Evolutionary conservation across 2,329 filamentous ascomycete genomes (phyloP).

Genomic region (Diaporthe batatas): DNA sequence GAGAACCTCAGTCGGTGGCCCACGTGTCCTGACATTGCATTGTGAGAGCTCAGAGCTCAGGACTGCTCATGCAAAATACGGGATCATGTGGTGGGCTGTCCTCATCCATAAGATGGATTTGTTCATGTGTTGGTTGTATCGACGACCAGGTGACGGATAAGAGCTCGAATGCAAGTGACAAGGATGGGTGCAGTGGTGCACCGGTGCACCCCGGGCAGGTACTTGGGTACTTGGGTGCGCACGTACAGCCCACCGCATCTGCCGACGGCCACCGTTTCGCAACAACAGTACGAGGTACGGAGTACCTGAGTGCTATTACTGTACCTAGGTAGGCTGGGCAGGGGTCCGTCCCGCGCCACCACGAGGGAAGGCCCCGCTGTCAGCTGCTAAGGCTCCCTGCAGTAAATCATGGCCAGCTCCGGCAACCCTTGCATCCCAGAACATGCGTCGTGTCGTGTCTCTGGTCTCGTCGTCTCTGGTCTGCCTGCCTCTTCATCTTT

Average conservation of each 20-base stretch:
- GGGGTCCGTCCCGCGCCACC: conserved; percentile 28
- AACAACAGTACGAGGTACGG: neutral
- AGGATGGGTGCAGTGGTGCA: conserved; percentile 10
- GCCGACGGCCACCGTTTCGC: conserved; percentile 6
- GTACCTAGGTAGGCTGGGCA: neutral
- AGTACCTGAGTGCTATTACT: no score
- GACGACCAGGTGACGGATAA: conserved; percentile 2
- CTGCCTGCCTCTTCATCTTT: neutral
- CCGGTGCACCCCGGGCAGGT: neutral
- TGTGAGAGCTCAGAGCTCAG: conserved; percentile 22
- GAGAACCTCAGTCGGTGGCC: conserved; percentile 37
- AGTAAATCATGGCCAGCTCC: conserved; percentile 28
- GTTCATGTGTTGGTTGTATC: neutral
- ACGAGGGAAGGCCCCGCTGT: conserved; percentile 25
- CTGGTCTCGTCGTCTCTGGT: neutral
- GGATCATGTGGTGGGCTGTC: conserved; percentile 24
- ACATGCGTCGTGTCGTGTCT: conserved; percentile 28
- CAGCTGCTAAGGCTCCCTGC: conserved; percentile 23
- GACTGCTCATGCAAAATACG: neutral
- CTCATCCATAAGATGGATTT: neutral
- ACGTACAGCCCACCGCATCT: no score
- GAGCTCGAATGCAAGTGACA: conserved; percentile 9
- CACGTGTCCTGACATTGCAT: conserved; percentile 42
- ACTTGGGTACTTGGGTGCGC: neutral
- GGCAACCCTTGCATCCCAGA: conserved; percentile 25